phyloP scores from a whole-genome alignment of 257 asterid genomes.

The Lavandula angustifolia region DNA sequence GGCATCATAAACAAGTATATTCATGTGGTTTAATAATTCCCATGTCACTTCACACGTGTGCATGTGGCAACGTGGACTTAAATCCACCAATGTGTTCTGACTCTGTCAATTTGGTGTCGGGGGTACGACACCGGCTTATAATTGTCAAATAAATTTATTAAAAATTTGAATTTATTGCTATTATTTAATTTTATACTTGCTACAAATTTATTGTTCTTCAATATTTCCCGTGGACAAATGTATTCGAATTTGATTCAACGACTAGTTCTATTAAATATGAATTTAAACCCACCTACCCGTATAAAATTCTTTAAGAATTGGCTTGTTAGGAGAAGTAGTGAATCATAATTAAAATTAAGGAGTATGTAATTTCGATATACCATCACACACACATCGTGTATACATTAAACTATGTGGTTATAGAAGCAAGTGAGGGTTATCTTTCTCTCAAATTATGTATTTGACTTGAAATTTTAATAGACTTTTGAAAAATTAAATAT shows the following conservation, averaged over 20 bases:
- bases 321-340: too few species aligned
- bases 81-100: slow-evolving; percentile 23
- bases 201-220: background rate
- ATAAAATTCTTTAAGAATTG: too few species aligned
- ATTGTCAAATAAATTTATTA: background rate
- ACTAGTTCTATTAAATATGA: background rate
- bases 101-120: slow-evolving; percentile 34
- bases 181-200: slow-evolving; percentile 13
- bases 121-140: slow-evolving; percentile 25
- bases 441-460: too few species aligned
- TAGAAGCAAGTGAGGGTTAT: too few species aligned
- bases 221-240: slow-evolving; percentile 2
- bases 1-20: background rate
- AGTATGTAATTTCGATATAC: background rate
- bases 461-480: too few species aligned
- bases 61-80: slow-evolving; percentile 13
- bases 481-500: too few species aligned
- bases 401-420: too few species aligned
- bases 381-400: too few species aligned
- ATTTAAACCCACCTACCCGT: background rate
- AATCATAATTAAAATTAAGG: too few species aligned
- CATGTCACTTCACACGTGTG: slow-evolving; percentile 37
- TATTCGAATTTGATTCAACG: background rate
- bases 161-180: slow-evolving; percentile 1
- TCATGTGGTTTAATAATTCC: slow-evolving; percentile 11